Evolutionary conservation across 768 basidiomycete genomes (phyloP), one percentile per base, ranked within the genome.

Genomic region (Mycena pura): DNA sequence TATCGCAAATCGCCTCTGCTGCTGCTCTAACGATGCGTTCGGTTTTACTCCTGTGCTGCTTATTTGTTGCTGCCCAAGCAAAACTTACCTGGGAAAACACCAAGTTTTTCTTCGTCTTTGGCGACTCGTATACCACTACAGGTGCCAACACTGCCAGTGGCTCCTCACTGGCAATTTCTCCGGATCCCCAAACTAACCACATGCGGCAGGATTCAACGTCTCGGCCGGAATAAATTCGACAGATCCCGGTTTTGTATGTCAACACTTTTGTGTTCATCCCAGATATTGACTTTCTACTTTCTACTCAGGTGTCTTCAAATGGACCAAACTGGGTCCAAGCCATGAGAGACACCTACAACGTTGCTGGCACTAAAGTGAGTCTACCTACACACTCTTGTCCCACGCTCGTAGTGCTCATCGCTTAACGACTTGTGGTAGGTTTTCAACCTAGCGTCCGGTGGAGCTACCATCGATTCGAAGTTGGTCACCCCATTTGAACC

Each of bases 101-200:
- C 5, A 72, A 86, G 63, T 86, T 80, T 67, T 65, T 88, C 49
- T 84, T 89, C 63, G 77, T 82, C 2, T 88, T 88, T 64, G 87
- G 87, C 10, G 87, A 88, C 65, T 88, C 85, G 1, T 88, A 88
- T 70, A 85, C 84, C 1, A 74, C 83, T 5, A 80, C 82, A 53
- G 76, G 78, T 77, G 49, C 45, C 10, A 6, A 21, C 32, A 10
- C 24, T 27, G 22, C 9, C 21, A 9, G 66, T 41, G 29, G 7
- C 24, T 38, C 19, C 17, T 15, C n/a, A n/a, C n/a, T n/a, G n/a
- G 14, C 36, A n/a, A 0, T n/a, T 55, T 28, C n/a, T n/a, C n/a
- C 14, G 24, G 9, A 21, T n/a, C n/a, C n/a, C n/a, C n/a, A 17
- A 36, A 19, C n/a, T 31, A n/a, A 36, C 24, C 5, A 32, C 38